phyloP scores from a whole-genome alignment of 73 alveolate genomes.

The Urostyla sp. region DNA sequence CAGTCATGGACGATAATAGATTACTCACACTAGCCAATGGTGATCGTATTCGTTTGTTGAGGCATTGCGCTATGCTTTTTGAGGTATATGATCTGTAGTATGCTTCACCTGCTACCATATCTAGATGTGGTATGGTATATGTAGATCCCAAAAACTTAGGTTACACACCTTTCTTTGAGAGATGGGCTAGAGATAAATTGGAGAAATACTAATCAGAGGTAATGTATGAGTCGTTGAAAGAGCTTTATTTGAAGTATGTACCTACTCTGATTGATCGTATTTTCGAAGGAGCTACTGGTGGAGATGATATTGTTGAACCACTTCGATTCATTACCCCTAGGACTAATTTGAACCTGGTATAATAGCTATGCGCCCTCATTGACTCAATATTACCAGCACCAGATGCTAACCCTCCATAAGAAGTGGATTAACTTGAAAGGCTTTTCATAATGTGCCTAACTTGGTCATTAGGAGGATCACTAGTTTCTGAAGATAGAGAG shows the following conservation, averaged over 20 bases:
- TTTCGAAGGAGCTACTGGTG: slow-evolving; percentile 83
- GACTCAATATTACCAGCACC: slow-evolving; percentile 88
- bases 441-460: slow-evolving; percentile 95
- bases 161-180: slow-evolving; percentile 77
- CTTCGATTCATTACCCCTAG: slow-evolving; percentile 80
- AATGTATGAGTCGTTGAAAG: slow-evolving; percentile 69
- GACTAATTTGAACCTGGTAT: slow-evolving; percentile 88
- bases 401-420: slow-evolving; percentile 95
- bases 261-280: slow-evolving; percentile 82
- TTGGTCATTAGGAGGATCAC: slow-evolving; percentile 98
- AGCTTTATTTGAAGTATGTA: slow-evolving; percentile 74
- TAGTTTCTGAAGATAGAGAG: slow-evolving; percentile 93
- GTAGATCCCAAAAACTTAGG: slow-evolving; percentile 91
- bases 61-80: slow-evolving; percentile 89
- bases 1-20: slow-evolving; percentile 99
- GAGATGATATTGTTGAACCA: slow-evolving; percentile 86
- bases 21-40: slow-evolving; percentile 98
- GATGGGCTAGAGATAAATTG: slow-evolving; percentile 70
- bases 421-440: slow-evolving; percentile 93
- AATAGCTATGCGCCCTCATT: slow-evolving; percentile 85
- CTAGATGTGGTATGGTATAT: slow-evolving; percentile 99
- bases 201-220: slow-evolving; percentile 62
- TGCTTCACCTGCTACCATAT: slow-evolving; percentile 99
- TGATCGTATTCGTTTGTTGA: slow-evolving; percentile 98
- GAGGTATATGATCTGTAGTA: slow-evolving; percentile 94